phyloP scores from a whole-genome alignment of 2,329 filamentous ascomycete genomes.

The Chlorencoelia australis region DNA sequence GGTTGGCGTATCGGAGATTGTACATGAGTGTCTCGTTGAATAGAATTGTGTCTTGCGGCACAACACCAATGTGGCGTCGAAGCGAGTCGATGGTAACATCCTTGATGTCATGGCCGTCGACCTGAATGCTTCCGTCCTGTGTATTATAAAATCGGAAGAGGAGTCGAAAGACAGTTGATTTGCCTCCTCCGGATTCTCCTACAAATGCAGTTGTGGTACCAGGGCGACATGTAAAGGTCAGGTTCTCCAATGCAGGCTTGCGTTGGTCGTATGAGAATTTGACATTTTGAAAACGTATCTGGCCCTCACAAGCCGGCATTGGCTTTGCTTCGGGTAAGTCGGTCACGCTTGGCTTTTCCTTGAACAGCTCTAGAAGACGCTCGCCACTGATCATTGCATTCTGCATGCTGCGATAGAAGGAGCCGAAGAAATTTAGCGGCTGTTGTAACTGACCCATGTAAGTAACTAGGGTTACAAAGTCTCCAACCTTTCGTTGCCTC shows the following conservation, averaged over 20 bases:
- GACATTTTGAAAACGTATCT: conserved; percentile 80
- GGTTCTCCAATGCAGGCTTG: conserved; percentile 71
- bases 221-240: conserved; percentile 76
- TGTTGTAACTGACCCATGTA: conserved; percentile 74
- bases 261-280: conserved; percentile 84
- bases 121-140: conserved; percentile 64
- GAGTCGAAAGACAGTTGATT: conserved; percentile 91
- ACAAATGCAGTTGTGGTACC: conserved; percentile 94
- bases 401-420: conserved; percentile 92
- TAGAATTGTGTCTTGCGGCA: conserved; percentile 90
- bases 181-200: conserved; percentile 91
- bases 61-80: conserved; percentile 82
- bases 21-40: conserved; percentile 96
- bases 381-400: conserved; percentile 97
- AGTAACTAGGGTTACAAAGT: conserved; percentile 64
- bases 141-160: conserved; percentile 96
- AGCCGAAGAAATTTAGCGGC: conserved; percentile 80
- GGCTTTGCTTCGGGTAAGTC: conserved; percentile 58
- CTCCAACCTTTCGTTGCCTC: conserved; percentile 53
- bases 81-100: conserved; percentile 91
- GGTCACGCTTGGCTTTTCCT: conserved; percentile 84
- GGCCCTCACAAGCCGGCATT: conserved; percentile 62
- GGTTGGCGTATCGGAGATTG: conserved; percentile 84
- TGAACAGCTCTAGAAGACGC: conserved; percentile 89
- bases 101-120: conserved; percentile 78